phyloP scores from a whole-genome alignment of 768 basidiomycete genomes.

The Lyophyllum decastes region DNA sequence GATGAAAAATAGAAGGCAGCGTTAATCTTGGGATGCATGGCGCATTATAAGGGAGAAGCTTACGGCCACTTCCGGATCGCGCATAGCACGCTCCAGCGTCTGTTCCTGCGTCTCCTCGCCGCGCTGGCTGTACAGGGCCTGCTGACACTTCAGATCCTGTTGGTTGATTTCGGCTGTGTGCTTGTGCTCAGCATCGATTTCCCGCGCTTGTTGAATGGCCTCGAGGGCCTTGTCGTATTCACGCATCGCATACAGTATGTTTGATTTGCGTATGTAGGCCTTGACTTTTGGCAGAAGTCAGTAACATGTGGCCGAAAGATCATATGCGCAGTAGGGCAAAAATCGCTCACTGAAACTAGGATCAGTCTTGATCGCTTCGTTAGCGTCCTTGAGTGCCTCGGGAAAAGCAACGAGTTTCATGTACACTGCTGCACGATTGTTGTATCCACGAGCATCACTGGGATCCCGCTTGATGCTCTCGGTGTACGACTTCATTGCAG shows the following conservation, averaged over 20 bases:
- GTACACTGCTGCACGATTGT: slow-evolving; percentile 97
- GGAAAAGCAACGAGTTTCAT: slow-evolving; percentile 92
- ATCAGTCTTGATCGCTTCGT: slow-evolving; percentile 92
- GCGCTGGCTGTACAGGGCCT: slow-evolving; percentile 77
- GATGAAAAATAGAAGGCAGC: not conserved
- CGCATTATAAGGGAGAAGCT: slow-evolving; percentile 28
- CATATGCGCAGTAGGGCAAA: not conserved
- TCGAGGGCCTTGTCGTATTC: slow-evolving; percentile 88
- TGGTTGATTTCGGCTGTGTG: slow-evolving; percentile 83
- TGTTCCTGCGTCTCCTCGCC: slow-evolving; percentile 89
- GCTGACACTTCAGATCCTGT: slow-evolving; percentile 78
- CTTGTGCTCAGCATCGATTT: slow-evolving; percentile 79
- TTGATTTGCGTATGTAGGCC: slow-evolving; percentile 92
- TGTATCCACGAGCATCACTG: slow-evolving; percentile 87
- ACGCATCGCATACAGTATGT: slow-evolving; percentile 86
- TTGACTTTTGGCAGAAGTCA: slow-evolving; percentile 58
- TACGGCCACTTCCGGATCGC: slow-evolving; percentile 94
- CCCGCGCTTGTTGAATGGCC: slow-evolving; percentile 74
- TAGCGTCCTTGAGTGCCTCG: slow-evolving; percentile 94
- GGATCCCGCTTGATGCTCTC: slow-evolving; percentile 98
- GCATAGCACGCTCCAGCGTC: slow-evolving; percentile 91
- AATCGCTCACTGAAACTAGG: slow-evolving; percentile 69
- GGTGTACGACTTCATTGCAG: slow-evolving; percentile 88
- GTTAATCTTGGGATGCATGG: slow-evolving; percentile 4
- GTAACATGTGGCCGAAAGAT: not conserved